Percentiles rank a stretch among this genome's conserved stretches.
These are phyloP conservation scores for Dalbergia cultrata DNA, from an alignment of 306 rosid genomes.

Conservation along the genomic window DNA sequence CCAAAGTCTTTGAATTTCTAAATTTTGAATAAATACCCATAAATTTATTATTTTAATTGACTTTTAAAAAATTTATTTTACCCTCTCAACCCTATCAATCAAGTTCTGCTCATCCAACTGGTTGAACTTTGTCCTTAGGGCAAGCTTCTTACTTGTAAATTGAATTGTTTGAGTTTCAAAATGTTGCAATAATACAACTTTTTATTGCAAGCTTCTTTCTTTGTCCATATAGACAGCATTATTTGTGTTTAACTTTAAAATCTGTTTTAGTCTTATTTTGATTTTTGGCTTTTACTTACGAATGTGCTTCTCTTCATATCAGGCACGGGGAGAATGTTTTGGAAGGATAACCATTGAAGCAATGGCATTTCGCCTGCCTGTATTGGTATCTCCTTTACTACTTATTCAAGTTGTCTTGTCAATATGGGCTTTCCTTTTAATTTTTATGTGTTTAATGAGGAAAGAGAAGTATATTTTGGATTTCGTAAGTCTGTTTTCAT, in stretches of 20 bases:
- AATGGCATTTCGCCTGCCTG: slow-evolving; percentile 88
- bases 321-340: slow-evolving; percentile 88
- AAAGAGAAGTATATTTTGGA: slow-evolving; percentile 2
- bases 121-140: background rate
- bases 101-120: background rate
- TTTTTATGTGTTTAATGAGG: background rate
- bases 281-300: slow-evolving; percentile 16
- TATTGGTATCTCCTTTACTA: slow-evolving; percentile 63
- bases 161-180: background rate
- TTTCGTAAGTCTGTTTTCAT: background rate
- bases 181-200: background rate
- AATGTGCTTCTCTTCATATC: slow-evolving; percentile 39
- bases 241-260: background rate
- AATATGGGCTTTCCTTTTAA: slow-evolving; percentile 3
- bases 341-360: slow-evolving; percentile 93
- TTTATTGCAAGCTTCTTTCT: background rate
- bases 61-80: background rate
- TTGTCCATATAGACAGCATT: background rate
- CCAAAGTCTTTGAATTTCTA: background rate
- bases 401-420: slow-evolving; percentile 20
- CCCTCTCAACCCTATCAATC: background rate
- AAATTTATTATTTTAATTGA: background rate
- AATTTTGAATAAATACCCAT: background rate
- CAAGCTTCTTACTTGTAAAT: background rate
- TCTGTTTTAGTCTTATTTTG: slow-evolving; percentile 2